A percentile compares a stretch with the other conserved stretches of the same genome.
phyloP scores from a whole-genome alignment of 345 rosid species.

The Raphanus sativus region DNA sequence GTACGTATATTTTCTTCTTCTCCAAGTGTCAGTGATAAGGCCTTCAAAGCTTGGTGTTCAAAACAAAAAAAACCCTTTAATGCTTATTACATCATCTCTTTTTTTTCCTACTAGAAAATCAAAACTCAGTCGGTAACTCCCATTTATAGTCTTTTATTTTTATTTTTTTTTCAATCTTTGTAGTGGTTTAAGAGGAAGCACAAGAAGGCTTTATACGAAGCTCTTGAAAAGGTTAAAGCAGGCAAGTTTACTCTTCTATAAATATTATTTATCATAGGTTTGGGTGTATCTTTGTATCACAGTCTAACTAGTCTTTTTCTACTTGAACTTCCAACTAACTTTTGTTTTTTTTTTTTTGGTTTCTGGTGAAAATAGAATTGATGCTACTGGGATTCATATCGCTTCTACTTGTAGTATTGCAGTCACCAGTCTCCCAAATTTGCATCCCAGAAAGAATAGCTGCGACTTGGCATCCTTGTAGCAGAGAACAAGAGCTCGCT shows the following conservation, averaged over 20 bases:
- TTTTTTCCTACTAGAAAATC: background rate
- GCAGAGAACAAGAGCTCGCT: background rate
- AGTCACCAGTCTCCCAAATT: conserved; percentile 45
- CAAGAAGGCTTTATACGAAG: conserved; percentile 70
- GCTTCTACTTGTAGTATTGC: conserved; percentile 50
- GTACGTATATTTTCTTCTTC: conserved; percentile 33
- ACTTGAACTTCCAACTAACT: background rate
- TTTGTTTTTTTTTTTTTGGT: background rate
- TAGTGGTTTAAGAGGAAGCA: conserved; percentile 70
- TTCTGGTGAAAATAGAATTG: conserved; percentile 47
- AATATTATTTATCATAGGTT: background rate
- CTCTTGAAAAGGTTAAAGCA: conserved; percentile 82
- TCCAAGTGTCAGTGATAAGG: background rate
- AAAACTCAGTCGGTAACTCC: background rate
- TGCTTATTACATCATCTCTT: background rate
- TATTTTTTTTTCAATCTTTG: background rate
- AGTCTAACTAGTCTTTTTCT: conserved; percentile 4
- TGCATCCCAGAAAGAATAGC: conserved; percentile 53
- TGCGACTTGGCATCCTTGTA: conserved; percentile 73
- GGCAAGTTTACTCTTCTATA: conserved; percentile 37
- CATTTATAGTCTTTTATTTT: background rate
- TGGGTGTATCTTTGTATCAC: background rate
- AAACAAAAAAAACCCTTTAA: no score
- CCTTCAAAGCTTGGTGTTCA: background rate
- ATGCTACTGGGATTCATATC: conserved; percentile 84